A percentile compares a stretch with the other conserved stretches of the same genome.
These are phyloP conservation scores for Brassica juncea DNA, from an alignment of 345 rosid genomes.

Conservation along the genomic window DNA sequence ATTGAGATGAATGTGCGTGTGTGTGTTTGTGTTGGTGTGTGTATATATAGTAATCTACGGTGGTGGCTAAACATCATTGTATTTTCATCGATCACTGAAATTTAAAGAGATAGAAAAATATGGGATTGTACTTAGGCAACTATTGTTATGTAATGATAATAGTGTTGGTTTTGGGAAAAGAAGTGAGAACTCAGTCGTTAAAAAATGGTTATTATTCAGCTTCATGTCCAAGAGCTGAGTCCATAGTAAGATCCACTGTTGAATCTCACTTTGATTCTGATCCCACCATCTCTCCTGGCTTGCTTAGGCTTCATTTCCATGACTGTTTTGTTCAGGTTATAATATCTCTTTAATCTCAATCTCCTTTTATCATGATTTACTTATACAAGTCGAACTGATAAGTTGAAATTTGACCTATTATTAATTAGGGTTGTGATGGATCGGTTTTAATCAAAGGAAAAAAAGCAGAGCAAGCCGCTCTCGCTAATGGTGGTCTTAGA, in stretches of 20 bases:
- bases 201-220: slow-evolving; percentile 59
- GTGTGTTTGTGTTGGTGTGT: background rate
- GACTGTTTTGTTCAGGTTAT: slow-evolving; percentile 77
- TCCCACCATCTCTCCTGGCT: slow-evolving; percentile 61
- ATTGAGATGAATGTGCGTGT: background rate
- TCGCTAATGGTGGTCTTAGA: slow-evolving; percentile 38
- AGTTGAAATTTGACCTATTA: slow-evolving; percentile 2
- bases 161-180: slow-evolving; percentile 18
- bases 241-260: slow-evolving; percentile 60
- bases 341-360: background rate
- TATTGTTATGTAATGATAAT: slow-evolving; percentile 13
- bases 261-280: slow-evolving; percentile 59
- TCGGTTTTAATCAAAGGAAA: slow-evolving; percentile 53
- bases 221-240: slow-evolving; percentile 60
- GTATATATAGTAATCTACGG: background rate
- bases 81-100: background rate
- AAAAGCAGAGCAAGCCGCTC: slow-evolving; percentile 47
- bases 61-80: slow-evolving; percentile 19
- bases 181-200: slow-evolving; percentile 41
- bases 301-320: slow-evolving; percentile 78
- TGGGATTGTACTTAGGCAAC: slow-evolving; percentile 28
- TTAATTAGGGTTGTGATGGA: slow-evolving; percentile 53
- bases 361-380: background rate
- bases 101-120: slow-evolving; percentile 14
- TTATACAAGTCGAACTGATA: background rate